phyloP scores from a whole-genome alignment of 2,329 filamentous ascomycete species.

The Sclerotiophoma versabilis region DNA sequence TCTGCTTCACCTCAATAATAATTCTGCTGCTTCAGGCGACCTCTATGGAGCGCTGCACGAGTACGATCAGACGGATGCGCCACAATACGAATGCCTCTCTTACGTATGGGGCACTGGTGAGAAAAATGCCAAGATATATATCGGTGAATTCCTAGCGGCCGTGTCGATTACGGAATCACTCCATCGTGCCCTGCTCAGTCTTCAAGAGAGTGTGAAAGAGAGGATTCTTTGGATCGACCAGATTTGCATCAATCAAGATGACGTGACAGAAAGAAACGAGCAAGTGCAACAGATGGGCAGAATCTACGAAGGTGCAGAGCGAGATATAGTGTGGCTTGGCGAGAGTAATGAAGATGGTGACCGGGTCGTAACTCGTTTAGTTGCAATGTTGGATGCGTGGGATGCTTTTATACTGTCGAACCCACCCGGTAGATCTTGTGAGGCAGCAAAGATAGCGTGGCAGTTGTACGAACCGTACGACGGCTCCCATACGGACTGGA shows the following conservation, averaged over 20 bases:
- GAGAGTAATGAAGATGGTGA: too few species aligned
- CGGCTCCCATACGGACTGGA: too few species aligned
- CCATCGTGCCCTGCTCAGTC: not conserved
- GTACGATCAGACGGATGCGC: not conserved
- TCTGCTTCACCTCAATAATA: not conserved
- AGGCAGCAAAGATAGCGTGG: too few species aligned
- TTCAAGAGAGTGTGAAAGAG: not conserved
- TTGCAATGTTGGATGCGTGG: too few species aligned
- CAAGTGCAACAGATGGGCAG: not conserved
- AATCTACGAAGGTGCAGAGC: not conserved
- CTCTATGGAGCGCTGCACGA: not conserved
- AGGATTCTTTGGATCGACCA: not conserved
- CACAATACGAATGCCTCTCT: not conserved
- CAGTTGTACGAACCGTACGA: too few species aligned
- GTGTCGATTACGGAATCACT: not conserved
- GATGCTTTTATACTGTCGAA: too few species aligned
- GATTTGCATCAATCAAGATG: not conserved
- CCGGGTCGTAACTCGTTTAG: too few species aligned
- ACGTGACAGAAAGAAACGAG: not conserved
- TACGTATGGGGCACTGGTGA: not conserved
- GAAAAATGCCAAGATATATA: not conserved
- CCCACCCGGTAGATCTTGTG: too few species aligned
- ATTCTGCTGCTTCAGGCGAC: not conserved
- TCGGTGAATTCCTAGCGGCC: not conserved
- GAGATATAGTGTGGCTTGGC: not conserved